Conservation (phyloP, 768 basidiomycete species). For the button mushroom (Agaricus bisporus) region DNA sequence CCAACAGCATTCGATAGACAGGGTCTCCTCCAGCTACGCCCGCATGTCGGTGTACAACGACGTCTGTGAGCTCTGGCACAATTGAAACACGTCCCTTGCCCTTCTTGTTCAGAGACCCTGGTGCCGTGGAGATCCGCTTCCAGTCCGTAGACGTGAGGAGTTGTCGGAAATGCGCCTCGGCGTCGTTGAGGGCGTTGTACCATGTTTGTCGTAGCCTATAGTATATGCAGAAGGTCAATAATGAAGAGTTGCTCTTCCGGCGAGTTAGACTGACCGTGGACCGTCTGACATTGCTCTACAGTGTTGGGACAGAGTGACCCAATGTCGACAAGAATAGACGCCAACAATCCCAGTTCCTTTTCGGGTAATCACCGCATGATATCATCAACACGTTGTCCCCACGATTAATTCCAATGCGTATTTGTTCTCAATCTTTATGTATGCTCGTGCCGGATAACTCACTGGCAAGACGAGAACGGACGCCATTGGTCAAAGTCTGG, state of each 20-base stretch:
- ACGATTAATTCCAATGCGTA: too few species aligned
- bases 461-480: too few species aligned
- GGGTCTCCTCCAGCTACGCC: constrained; percentile 60
- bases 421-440: too few species aligned
- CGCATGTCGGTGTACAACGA: constrained; percentile 70
- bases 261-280: constrained; percentile 17
- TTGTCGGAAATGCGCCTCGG: constrained; percentile 73
- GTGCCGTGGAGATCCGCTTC: constrained; percentile 64
- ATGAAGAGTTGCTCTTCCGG: not conserved
- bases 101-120: constrained; percentile 43
- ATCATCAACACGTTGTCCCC: too few species aligned
- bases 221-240: constrained; percentile 1
- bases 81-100: constrained; percentile 50
- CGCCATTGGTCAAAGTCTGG: too few species aligned
- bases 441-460: too few species aligned
- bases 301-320: not conserved
- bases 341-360: too few species aligned
- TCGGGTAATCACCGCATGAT: too few species aligned
- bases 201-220: constrained; percentile 76
- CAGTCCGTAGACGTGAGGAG: constrained; percentile 75
- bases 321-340: too few species aligned
- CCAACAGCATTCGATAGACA: constrained; percentile 77
- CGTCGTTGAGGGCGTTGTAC: constrained; percentile 67
- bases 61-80: constrained; percentile 61
- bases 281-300: constrained; percentile 27